These are phyloP conservation scores for Candolleomyces efflorescens DNA, from an alignment of 768 basidiomycete genomes.

Conservation along the genomic window DNA sequence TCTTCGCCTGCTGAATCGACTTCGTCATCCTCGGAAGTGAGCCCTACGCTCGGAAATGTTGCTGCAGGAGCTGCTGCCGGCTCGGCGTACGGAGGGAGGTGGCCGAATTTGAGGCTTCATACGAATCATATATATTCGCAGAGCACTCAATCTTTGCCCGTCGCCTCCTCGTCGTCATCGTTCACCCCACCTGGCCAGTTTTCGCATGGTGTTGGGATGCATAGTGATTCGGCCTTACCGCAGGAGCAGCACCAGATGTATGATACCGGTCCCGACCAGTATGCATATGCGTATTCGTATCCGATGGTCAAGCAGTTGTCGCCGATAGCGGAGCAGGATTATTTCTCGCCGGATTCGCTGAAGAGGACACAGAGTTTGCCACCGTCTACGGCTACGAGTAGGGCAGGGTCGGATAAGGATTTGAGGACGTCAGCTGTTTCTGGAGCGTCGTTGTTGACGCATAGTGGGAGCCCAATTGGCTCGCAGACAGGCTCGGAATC, in stretches of 20 bases:
- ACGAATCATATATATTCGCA: conserved; percentile 22
- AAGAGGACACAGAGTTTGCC: conserved; percentile 11
- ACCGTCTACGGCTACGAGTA: background rate
- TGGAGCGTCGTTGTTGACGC: conserved; percentile 2
- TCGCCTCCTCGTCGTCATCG: conserved; percentile 10
- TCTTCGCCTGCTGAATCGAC: conserved; percentile 18
- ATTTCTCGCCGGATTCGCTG: conserved; percentile 42
- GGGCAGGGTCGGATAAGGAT: conserved; percentile 10
- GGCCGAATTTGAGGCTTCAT: conserved; percentile 27
- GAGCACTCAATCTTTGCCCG: conserved; percentile 38
- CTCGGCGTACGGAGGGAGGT: conserved; percentile 2
- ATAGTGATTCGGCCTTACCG: background rate
- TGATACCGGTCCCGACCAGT: conserved; percentile 25
- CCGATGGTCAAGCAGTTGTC: conserved; percentile 51
- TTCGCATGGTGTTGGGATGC: background rate
- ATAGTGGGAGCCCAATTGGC: conserved; percentile 2
- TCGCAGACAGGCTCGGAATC: conserved; percentile 30
- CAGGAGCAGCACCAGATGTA: background rate
- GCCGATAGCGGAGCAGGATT: conserved; percentile 64
- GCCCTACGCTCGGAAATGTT: conserved; percentile 15
- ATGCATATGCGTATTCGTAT: conserved; percentile 31
- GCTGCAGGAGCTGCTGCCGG: conserved; percentile 11
- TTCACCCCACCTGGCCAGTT: conserved; percentile 7
- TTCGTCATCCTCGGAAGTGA: conserved; percentile 12
- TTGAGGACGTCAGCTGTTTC: conserved; percentile 13